These are phyloP conservation scores for Goffeauzyma gilvescens DNA, from an alignment of 768 basidiomycete species.

Conservation along the genomic window DNA sequence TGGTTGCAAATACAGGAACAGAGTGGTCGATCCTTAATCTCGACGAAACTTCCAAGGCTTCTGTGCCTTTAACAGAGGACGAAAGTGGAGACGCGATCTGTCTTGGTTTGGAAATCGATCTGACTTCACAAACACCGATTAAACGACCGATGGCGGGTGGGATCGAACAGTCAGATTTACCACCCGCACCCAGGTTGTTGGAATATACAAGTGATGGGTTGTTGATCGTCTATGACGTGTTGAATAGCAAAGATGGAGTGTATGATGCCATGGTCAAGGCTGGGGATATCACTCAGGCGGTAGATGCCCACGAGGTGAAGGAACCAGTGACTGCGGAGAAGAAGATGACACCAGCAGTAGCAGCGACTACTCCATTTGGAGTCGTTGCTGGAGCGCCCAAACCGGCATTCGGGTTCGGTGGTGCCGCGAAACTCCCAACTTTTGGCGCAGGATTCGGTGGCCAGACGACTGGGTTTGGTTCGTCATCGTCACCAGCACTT, in stretches of 20 bases:
- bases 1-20: constrained; percentile 18
- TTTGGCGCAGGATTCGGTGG: constrained; percentile 2
- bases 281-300: constrained; percentile 9
- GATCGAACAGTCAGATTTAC: constrained; percentile 23
- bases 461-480: neutral
- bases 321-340: too few relatives aligned
- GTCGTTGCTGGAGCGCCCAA: neutral
- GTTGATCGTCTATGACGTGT: constrained; percentile 29
- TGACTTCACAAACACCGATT: constrained; percentile 22
- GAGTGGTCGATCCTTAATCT: constrained; percentile 26
- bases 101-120: constrained; percentile 32
- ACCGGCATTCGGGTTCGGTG: constrained; percentile 9
- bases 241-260: constrained; percentile 16
- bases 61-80: constrained; percentile 18
- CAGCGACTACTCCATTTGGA: neutral
- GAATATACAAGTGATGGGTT: constrained; percentile 32
- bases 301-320: too few relatives aligned
- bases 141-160: constrained; percentile 28
- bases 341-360: neutral
- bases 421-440: constrained; percentile 1
- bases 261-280: constrained; percentile 27
- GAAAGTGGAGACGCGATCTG: constrained; percentile 28
- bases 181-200: constrained; percentile 26
- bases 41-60: constrained; percentile 31
- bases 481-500: neutral